Evolutionary conservation across 23 red algal genomes (phyloP).

Genomic region (Gracilaria caudata): DNA sequence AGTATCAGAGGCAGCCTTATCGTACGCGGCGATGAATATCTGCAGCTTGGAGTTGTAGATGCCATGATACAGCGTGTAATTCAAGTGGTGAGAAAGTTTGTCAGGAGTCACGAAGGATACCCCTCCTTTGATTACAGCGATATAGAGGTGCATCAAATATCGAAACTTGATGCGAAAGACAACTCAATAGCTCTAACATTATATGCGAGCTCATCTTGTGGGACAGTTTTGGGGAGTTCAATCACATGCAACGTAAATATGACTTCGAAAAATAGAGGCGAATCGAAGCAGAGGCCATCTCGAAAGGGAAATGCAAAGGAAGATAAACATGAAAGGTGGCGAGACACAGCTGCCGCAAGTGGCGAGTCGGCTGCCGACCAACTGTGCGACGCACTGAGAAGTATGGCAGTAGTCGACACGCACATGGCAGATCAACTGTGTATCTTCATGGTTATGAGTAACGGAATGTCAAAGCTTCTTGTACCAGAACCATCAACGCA

Average conservation of each 20-base stretch:
- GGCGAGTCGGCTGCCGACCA: conserved; percentile 17
- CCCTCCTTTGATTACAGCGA: not conserved
- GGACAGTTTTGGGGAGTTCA: conserved; percentile 24
- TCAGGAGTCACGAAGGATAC: not conserved
- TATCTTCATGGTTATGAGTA: conserved; percentile 55
- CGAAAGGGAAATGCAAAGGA: not conserved
- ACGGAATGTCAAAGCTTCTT: conserved; percentile 13
- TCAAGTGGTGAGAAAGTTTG: conserved; percentile 3
- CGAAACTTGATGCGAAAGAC: conserved; percentile 1
- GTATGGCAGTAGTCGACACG: conserved; percentile 21
- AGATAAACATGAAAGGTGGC: not conserved
- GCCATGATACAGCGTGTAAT: not conserved
- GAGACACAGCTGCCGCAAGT: conserved; percentile 2
- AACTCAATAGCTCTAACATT: conserved; percentile 19
- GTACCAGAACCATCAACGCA: conserved; percentile 23
- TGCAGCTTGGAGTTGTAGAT: conserved; percentile 13
- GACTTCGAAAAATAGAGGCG: not conserved
- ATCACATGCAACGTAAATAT: not conserved
- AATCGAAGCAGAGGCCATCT: not conserved
- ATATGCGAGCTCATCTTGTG: not conserved
- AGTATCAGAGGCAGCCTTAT: conserved; percentile 30
- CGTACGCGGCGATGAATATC: conserved; percentile 21
- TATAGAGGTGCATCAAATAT: conserved; percentile 21
- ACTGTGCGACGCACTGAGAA: conserved; percentile 28
- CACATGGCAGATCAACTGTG: conserved; percentile 59